Conservation (phyloP, 208 protist species). For the Acanthamoeba divionensis region DNA sequence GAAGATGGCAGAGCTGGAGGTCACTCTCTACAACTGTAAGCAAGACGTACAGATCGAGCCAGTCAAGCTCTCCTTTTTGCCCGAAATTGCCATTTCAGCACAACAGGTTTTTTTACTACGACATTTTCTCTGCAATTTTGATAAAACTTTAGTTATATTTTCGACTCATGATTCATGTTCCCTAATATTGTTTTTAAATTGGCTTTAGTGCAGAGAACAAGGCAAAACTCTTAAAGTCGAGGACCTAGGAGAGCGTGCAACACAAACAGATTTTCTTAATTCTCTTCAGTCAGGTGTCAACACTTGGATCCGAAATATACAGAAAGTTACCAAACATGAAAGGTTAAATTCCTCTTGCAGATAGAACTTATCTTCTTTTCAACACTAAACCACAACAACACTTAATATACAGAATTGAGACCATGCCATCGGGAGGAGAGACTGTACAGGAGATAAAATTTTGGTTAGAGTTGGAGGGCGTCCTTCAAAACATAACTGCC, state of each 20-base stretch:
- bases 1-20: constrained; percentile 77
- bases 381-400: background rate
- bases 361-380: background rate
- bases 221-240: constrained; percentile 48
- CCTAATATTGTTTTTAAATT: background rate
- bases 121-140: no score
- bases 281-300: constrained; percentile 68
- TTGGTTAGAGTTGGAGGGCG: constrained; percentile 75
- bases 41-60: constrained; percentile 80
- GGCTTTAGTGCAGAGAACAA: background rate
- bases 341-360: background rate
- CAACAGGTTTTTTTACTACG: background rate
- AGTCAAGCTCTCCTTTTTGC: constrained; percentile 67
- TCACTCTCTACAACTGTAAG: constrained; percentile 77
- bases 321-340: constrained; percentile 77
- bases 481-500: constrained; percentile 62
- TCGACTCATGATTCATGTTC: background rate
- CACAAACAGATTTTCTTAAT: constrained; percentile 70
- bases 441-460: constrained; percentile 79
- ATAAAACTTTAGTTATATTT: background rate
- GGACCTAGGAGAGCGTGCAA: constrained; percentile 61
- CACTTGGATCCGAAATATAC: constrained; percentile 78
- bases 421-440: background rate
- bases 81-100: constrained; percentile 57
- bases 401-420: constrained; percentile 25